Base-by-base conservation (phyloP, 2,329 filamentous ascomycete genomes). In the Karstenula rhodostoma region DNA sequence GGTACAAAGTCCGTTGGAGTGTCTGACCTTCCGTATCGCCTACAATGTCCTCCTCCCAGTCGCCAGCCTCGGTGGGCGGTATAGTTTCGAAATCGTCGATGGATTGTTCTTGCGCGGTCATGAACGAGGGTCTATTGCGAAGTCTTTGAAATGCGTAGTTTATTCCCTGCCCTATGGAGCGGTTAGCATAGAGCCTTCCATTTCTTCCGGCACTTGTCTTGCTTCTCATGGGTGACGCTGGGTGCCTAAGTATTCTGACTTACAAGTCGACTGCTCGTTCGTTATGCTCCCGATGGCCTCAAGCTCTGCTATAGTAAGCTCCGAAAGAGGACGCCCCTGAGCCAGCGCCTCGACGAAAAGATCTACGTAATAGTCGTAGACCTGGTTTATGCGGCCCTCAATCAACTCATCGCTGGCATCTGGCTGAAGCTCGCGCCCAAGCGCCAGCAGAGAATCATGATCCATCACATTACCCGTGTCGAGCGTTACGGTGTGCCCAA, bases 1-100 rank as follows among this genome's bases (percentile, higher is more conserved):
- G 88, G 74, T 97, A 98, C 0, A 98, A 84, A 2, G 97, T 83
- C 63, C 89, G 92, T 48, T 96, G 90, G 51, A 96, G 88, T 61
- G 93, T 94, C 71, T 95, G 91, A 7, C 91, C 92, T 60, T 85
- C 82, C 67, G 58, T 77, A 69, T 65, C 79, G 67, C 81, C 81
- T 76, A 83, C 70, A 77, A 80, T 67, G 44, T 74, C 69, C 1
- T 75, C 68, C 13, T 74, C 71, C 57, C 69, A 55, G 29, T 73
- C 54, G 58, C 59, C 64, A 13, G 71, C 52, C 17, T 76, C 74
- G 17, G 63, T 78, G 72, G 62, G 63, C 33, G 73, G 72, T 53
- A 77, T 61, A 40, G 73, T 77, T 58, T 74, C 73, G 25, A 63
- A 64, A 19, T 62, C 69, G 42, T 72, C 68, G 40, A 58, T 52